Evolutionary conservation across 495 filamentous ascomycete species (phyloP).

Genomic region (Hypoxylon lenormandii): DNA sequence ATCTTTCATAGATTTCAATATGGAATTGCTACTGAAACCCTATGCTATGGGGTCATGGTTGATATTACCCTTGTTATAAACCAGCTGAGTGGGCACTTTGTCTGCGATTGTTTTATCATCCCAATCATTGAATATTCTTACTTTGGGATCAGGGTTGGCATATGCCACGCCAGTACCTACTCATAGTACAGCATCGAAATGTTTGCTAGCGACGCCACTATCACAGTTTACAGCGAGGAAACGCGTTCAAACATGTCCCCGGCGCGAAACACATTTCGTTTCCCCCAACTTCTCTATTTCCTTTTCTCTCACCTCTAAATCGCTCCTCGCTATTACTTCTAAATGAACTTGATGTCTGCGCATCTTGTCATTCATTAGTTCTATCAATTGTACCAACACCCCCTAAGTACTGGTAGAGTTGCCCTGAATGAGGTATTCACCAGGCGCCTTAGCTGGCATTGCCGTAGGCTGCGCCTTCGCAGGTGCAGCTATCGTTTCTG

Average conservation of each 20-base stretch:
- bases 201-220: not conserved
- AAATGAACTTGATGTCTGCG: not conserved
- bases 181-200: not conserved
- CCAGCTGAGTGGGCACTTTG: not conserved
- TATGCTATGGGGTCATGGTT: not conserved
- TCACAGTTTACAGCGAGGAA: not conserved
- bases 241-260: too few relatives aligned
- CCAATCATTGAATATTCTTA: not conserved
- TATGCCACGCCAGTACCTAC: not conserved
- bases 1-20: not conserved
- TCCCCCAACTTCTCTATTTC: too few relatives aligned
- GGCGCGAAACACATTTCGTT: too few relatives aligned
- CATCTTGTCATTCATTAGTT: not conserved
- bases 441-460: not conserved
- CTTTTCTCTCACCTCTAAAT: not conserved
- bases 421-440: not conserved
- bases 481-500: not conserved
- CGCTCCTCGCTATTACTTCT: not conserved
- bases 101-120: not conserved
- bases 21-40: not conserved
- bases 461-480: conserved; percentile 3
- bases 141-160: not conserved
- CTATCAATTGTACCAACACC: not conserved
- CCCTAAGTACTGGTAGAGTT: not conserved
- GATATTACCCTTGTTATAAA: not conserved